Evolutionary conservation across 176 grass and related monocot genomes (phyloP).

Genomic region (Phyllostachys edulis): DNA sequence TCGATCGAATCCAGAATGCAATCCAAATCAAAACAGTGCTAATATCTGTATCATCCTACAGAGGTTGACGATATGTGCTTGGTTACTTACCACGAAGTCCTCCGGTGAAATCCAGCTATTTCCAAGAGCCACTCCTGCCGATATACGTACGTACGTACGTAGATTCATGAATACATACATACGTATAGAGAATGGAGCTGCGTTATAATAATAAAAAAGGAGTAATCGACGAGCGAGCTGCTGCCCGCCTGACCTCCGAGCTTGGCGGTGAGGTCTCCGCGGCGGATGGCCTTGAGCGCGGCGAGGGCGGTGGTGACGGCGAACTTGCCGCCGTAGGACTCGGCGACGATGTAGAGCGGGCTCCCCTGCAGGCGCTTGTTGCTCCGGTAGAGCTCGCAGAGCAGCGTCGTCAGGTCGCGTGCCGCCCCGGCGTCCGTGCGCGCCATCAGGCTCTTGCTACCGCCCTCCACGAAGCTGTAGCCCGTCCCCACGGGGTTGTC

Average conservation of each 20-base stretch:
- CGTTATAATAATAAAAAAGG: too few relatives aligned
- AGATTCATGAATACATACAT: not conserved
- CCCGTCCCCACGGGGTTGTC: conserved; percentile 91
- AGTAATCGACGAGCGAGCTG: not conserved
- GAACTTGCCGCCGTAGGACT: conserved; percentile 97
- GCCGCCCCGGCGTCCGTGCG: conserved; percentile 66
- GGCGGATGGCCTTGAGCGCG: conserved; percentile 51
- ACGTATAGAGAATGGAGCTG: not conserved
- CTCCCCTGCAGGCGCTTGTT: conserved; percentile 36
- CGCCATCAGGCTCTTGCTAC: conserved; percentile 43
- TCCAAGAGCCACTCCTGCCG: conserved; percentile 64
- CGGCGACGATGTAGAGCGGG: conserved; percentile 82
- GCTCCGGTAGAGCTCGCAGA: conserved; percentile 43
- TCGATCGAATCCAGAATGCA: not conserved
- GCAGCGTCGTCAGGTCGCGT: conserved; percentile 64
- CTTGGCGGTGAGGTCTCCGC: conserved; percentile 38
- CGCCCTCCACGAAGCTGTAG: conserved; percentile 81
- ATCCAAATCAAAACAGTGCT: not conserved
- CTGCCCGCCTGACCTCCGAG: conserved; percentile 44
- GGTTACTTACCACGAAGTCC: conserved; percentile 59
- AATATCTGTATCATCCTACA: not conserved
- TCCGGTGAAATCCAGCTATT: conserved; percentile 92
- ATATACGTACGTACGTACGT: not conserved
- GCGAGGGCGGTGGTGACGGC: conserved; percentile 66
- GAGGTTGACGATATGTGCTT: not conserved